Percentiles rank a stretch among this genome's conserved stretches.
Evolutionary conservation across 192 early-diverging fungal genomes (phyloP).

Genomic region (Coemansia sp.): DNA sequence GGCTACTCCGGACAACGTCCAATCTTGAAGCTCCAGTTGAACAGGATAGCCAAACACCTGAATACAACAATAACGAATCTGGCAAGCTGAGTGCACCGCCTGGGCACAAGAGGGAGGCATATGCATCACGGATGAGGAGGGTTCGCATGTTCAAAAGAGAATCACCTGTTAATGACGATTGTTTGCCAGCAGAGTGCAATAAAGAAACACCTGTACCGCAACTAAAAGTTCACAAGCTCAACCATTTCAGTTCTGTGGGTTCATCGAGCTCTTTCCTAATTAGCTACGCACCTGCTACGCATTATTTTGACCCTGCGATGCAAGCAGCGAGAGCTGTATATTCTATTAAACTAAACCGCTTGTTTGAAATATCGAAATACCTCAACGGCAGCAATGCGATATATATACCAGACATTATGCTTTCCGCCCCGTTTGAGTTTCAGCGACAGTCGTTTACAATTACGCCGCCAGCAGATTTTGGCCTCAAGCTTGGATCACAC

Average conservation of each 20-base stretch:
- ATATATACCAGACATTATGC: conserved; percentile 3
- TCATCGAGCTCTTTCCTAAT: too few relatives aligned
- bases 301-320: conserved; percentile 1
- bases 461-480: background rate
- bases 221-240: background rate
- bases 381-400: background rate
- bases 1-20: too few relatives aligned
- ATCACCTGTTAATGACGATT: too few relatives aligned
- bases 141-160: too few relatives aligned
- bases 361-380: background rate
- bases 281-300: background rate
- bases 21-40: too few relatives aligned
- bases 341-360: background rate
- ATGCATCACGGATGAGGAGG: too few relatives aligned
- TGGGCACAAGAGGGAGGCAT: too few relatives aligned
- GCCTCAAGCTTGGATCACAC: background rate
- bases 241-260: too few relatives aligned
- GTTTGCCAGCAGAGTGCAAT: too few relatives aligned
- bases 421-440: background rate
- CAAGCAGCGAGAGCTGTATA: background rate
- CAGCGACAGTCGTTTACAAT: background rate
- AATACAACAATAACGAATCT: too few relatives aligned
- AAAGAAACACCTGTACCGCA: background rate
- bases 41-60: too few relatives aligned
- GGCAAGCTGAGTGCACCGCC: too few relatives aligned